A percentile compares a stretch with the other conserved stretches of the same genome.
These are phyloP conservation scores for Neoboletus brunneissimus DNA, from an alignment of 768 basidiomycete genomes.

Conservation along the genomic window DNA sequence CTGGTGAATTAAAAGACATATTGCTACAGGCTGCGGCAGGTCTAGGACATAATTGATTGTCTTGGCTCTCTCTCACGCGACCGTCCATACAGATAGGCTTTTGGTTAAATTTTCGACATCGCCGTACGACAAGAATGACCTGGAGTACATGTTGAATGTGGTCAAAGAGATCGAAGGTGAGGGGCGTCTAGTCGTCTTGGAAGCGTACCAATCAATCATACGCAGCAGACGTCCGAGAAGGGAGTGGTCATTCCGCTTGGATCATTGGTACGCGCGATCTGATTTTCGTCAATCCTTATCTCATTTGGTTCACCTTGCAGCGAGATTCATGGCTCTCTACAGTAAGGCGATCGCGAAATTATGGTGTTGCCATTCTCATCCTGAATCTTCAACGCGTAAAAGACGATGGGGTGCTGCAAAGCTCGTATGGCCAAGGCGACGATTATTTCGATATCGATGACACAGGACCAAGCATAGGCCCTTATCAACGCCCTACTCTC, in stretches of 20 bases:
- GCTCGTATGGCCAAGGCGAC: constrained; percentile 31
- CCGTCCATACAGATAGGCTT: constrained; percentile 22
- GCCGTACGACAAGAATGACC: constrained; percentile 21
- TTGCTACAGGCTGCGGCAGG: constrained; percentile 32
- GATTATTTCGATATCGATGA: constrained; percentile 33
- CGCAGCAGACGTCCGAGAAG: constrained; percentile 11
- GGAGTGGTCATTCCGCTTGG: constrained; percentile 21
- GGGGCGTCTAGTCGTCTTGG: not conserved
- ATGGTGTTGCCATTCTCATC: not conserved
- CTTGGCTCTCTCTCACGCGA: not conserved
- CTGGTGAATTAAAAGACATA: constrained; percentile 18
- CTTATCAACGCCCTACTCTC: constrained; percentile 22
- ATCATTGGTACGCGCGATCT: constrained; percentile 19
- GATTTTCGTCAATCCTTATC: not conserved
- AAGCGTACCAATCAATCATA: not conserved
- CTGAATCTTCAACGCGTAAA: not conserved
- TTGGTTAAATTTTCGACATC: constrained; percentile 34
- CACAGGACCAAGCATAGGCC: constrained; percentile 1
- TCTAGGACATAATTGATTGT: not conserved
- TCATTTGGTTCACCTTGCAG: constrained; percentile 12
- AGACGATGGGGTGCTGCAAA: constrained; percentile 29
- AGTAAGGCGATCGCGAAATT: constrained; percentile 16
- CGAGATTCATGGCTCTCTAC: constrained; percentile 31
- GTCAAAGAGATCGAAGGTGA: constrained; percentile 30
- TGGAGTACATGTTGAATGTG: constrained; percentile 27